Evolutionary conservation across 169 alveolate species (phyloP), one percentile per base, ranked within the genome.

Genomic region (Eimeria brunetti): DNA sequence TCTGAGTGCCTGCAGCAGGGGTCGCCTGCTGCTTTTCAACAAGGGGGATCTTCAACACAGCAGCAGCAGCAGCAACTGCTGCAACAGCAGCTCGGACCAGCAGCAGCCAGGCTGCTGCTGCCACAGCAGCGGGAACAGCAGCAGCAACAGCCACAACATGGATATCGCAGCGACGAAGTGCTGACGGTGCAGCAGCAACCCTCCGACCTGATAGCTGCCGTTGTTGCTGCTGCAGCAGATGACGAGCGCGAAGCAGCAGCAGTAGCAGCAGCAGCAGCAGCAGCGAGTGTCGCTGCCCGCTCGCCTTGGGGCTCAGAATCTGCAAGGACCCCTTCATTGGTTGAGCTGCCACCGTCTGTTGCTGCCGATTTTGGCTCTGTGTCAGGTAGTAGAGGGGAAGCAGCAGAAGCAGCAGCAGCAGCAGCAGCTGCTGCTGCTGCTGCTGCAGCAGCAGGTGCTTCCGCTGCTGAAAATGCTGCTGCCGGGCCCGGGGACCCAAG

Each of bases 21-120:
- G 88, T 58, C 60, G 3, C 36, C 36, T 24, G 88, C 86, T 76
- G 5, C 62, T 2, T 14, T 20, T 22, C 44, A 44, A 33, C 62
- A 38, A 18, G 14, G 88, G 62, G 88, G 22, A 22, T 12, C n/a
- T 69, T 30, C 88, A n/a, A 44, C 62, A 20, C 9, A 76, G 64
- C 88, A 76, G 89, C 71, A 81, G 51, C 49, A 44, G 89, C 71
- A 81, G 51, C 49, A 44, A 81, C 33, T 51, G 89, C 44, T 49
- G 73, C n/a, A 81, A 27, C 51, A 56, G 30, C n/a, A 24, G 33
- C 69, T 12, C 27, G 64, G 86, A 20, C 20, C 64, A 24, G 62
- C 0, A 76, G 41, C 86, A 44, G 36, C 38, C 56, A 76, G 41
- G 58, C 84, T 73, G 33, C n/a, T 38, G 8, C 84, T 73, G 84